phyloP scores from a whole-genome alignment of 345 rosid genomes.

The Ceriops tagal region DNA sequence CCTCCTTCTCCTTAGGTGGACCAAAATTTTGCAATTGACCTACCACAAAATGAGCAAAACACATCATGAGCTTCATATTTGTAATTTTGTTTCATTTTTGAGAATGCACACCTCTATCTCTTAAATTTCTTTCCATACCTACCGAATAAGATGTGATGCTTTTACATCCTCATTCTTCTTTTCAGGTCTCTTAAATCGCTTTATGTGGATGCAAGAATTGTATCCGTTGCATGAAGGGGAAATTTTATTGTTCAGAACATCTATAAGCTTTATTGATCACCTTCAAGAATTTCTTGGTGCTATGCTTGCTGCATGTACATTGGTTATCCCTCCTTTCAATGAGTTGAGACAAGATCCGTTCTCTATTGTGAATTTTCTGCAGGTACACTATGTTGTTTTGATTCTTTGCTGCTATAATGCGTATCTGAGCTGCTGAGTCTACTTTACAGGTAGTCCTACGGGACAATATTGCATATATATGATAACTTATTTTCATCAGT shows the following conservation, averaged over 20 bases:
- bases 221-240: slow-evolving; percentile 66
- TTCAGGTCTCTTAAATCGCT: slow-evolving; percentile 84
- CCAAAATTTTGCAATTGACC: too few species aligned
- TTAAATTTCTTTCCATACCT: slow-evolving; percentile 3
- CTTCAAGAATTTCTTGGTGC: slow-evolving; percentile 85
- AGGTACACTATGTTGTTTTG: slow-evolving; percentile 43
- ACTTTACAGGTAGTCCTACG: background rate
- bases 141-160: slow-evolving; percentile 6
- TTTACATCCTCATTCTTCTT: slow-evolving; percentile 18
- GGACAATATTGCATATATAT: too few species aligned
- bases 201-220: slow-evolving; percentile 79
- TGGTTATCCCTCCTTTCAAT: slow-evolving; percentile 63
- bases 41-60: background rate
- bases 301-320: slow-evolving; percentile 57
- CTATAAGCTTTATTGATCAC: slow-evolving; percentile 87
- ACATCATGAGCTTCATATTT: background rate
- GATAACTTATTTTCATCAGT: too few species aligned
- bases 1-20: background rate
- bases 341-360: slow-evolving; percentile 45
- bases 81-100: background rate
- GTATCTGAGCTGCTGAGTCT: background rate
- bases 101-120: slow-evolving; percentile 3
- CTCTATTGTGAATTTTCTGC: slow-evolving; percentile 52
- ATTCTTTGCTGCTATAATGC: background rate
- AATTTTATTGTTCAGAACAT: slow-evolving; percentile 68